Evolutionary conservation across 805 yeast genomes (phyloP).

Genomic region (Candida berthetii): DNA sequence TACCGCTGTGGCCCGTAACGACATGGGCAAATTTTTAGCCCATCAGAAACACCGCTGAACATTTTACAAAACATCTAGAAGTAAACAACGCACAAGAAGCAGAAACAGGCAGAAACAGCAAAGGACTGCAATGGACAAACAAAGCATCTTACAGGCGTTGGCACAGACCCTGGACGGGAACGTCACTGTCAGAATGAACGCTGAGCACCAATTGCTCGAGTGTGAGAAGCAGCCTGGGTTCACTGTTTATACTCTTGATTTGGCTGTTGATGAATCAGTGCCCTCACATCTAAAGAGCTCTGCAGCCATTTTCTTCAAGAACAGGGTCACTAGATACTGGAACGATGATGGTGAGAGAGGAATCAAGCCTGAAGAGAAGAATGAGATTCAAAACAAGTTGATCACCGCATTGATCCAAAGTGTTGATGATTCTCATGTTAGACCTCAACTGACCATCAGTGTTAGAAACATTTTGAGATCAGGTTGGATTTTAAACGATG

Average conservation of each 20-base stretch:
- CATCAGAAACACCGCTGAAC: not conserved
- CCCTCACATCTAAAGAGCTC: conserved; percentile 45
- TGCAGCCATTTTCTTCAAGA: conserved; percentile 65
- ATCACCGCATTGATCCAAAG: conserved; percentile 43
- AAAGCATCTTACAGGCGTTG: conserved; percentile 41
- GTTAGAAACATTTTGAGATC: conserved; percentile 45
- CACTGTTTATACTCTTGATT: conserved; percentile 45
- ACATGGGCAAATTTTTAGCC: not conserved
- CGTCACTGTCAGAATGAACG: conserved; percentile 40
- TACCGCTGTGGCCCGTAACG: no score
- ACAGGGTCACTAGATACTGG: conserved; percentile 55
- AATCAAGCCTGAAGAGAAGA: conserved; percentile 42
- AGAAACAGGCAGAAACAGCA: not conserved
- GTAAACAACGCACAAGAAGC: not conserved
- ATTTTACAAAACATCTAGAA: not conserved
- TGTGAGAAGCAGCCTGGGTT: conserved; percentile 54
- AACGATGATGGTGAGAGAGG: conserved; percentile 21
- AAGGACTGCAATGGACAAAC: conserved; percentile 38
- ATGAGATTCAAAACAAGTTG: conserved; percentile 46
- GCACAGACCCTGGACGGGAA: conserved; percentile 51
- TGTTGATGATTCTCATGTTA: conserved; percentile 33
- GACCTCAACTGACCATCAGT: conserved; percentile 53
- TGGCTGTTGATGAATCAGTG: conserved; percentile 37
- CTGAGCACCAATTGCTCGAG: conserved; percentile 44
- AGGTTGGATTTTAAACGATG: conserved; percentile 29